Percentiles rank a stretch among this genome's conserved stretches.
These are phyloP conservation scores for Lodderomyces beijingensis DNA, from an alignment of 1,139 yeast species.

Conservation along the genomic window DNA sequence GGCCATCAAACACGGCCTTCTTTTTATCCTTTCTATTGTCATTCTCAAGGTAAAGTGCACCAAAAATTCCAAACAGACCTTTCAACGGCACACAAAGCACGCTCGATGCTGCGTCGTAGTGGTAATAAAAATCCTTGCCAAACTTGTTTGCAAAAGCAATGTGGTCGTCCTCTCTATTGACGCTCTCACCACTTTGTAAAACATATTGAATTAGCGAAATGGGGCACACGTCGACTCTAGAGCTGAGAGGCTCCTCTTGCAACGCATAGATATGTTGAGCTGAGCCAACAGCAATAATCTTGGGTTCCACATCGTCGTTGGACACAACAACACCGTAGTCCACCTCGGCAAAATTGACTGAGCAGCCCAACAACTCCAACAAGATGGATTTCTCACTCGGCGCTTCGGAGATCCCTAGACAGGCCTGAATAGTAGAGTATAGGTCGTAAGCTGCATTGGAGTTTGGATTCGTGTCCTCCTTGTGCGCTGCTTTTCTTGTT, in stretches of 20 bases:
- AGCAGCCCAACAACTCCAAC: conserved; percentile 36
- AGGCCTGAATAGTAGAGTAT: conserved; percentile 36
- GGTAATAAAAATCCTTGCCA: conserved; percentile 40
- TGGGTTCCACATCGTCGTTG: conserved; percentile 30
- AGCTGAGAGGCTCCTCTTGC: conserved; percentile 34
- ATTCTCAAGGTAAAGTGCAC: conserved; percentile 46
- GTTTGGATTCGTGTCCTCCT: conserved; percentile 4
- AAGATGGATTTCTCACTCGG: conserved; percentile 37
- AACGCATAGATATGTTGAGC: conserved; percentile 32
- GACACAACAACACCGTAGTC: conserved; percentile 45
- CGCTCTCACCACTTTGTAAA: conserved; percentile 33
- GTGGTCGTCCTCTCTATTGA: conserved; percentile 36
- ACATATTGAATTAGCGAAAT: conserved; percentile 37
- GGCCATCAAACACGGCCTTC: conserved; percentile 10
- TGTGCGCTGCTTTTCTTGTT: conserved; percentile 3
- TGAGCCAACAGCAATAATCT: conserved; percentile 44
- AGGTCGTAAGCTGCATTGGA: conserved; percentile 13
- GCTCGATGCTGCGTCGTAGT: conserved; percentile 29
- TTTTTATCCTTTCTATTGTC: conserved; percentile 4
- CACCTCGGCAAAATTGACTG: conserved; percentile 39
- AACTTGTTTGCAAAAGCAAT: conserved; percentile 32
- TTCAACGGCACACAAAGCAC: conserved; percentile 48
- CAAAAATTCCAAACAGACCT: conserved; percentile 39
- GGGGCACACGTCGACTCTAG: conserved; percentile 45
- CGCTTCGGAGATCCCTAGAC: conserved; percentile 48